Conservation (phyloP, 371 early-diverging fungal genomes). For the Conidiobolus incongruus region DNA sequence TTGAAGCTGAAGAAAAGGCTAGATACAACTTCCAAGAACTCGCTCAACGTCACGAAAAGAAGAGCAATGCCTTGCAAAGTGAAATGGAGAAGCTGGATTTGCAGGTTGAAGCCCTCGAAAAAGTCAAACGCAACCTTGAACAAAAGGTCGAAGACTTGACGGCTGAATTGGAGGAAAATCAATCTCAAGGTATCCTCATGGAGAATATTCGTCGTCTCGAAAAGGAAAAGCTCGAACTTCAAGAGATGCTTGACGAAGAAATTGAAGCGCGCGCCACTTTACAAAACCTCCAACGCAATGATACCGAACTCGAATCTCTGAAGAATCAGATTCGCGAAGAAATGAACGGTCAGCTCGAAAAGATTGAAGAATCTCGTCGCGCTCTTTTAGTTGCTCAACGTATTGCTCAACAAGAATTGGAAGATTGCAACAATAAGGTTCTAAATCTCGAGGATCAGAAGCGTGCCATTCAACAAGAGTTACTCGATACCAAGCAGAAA, state of each 20-base stretch:
- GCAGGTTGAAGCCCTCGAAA: constrained; percentile 30
- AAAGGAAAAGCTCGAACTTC: constrained; percentile 31
- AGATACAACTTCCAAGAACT: constrained; percentile 49
- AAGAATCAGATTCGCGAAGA: constrained; percentile 27
- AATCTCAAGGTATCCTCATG: constrained; percentile 20
- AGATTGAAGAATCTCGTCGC: constrained; percentile 51
- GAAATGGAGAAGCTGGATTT: constrained; percentile 36
- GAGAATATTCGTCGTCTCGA: constrained; percentile 33
- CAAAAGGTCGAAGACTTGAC: constrained; percentile 26
- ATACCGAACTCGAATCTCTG: constrained; percentile 22
- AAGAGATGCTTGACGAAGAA: constrained; percentile 33
- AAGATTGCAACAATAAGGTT: constrained; percentile 41
- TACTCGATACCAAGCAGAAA: constrained; percentile 30
- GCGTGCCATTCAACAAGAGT: constrained; percentile 26
- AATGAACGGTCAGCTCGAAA: constrained; percentile 37
- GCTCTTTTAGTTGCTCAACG: constrained; percentile 47
- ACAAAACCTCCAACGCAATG: constrained; percentile 17
- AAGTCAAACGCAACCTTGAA: constrained; percentile 31
- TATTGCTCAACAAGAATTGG: constrained; percentile 47
- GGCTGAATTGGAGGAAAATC: constrained; percentile 24
- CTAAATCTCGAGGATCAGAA: constrained; percentile 26
- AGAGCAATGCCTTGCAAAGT: constrained; percentile 37
- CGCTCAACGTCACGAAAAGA: constrained; percentile 49
- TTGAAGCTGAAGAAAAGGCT: constrained; percentile 36
- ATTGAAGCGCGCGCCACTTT: constrained; percentile 23